Evolutionary conservation across 768 basidiomycete genomes (phyloP).

Genomic region (Gloeopeniophorella convolvens): DNA sequence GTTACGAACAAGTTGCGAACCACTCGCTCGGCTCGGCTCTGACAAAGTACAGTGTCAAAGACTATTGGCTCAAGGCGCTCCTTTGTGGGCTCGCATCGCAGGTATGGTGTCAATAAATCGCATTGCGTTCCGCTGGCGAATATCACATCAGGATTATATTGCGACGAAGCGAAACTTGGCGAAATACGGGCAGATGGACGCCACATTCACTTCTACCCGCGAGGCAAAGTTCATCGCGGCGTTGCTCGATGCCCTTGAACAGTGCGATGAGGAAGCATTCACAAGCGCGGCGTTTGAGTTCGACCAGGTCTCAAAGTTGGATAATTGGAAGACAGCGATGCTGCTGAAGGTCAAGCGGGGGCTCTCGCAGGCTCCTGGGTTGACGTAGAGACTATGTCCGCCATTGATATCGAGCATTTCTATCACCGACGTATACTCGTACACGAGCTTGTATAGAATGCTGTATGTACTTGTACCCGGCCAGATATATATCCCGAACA

Average conservation of each 20-base stretch:
- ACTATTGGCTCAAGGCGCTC: slow-evolving; percentile 86
- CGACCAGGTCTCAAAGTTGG: slow-evolving; percentile 87
- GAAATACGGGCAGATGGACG: slow-evolving; percentile 76
- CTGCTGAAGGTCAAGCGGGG: slow-evolving; percentile 85
- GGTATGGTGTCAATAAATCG: slow-evolving; percentile 42
- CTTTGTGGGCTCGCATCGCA: slow-evolving; percentile 85
- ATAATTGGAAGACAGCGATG: slow-evolving; percentile 93
- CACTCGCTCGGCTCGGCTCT: slow-evolving; percentile 72
- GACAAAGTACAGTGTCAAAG: slow-evolving; percentile 98
- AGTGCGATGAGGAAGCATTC: slow-evolving; percentile 65
- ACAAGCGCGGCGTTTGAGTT: slow-evolving; percentile 85
- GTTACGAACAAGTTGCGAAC: slow-evolving; percentile 86
- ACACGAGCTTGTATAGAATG: slow-evolving; percentile 1
- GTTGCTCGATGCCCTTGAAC: slow-evolving; percentile 71
- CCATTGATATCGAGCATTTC: neutral
- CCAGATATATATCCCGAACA: too few species aligned
- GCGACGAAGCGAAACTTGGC: slow-evolving; percentile 73
- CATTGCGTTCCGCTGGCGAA: neutral
- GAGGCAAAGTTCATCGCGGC: slow-evolving; percentile 84
- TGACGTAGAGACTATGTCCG: slow-evolving; percentile 17
- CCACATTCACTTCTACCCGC: slow-evolving; percentile 79
- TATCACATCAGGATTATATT: slow-evolving; percentile 64
- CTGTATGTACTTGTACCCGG: too few species aligned
- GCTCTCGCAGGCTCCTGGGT: slow-evolving; percentile 51
- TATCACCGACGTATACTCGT: neutral